These are phyloP conservation scores for Persicaria tinctoria DNA, from an alignment of 148 eudicot species.

Conservation along the genomic window DNA sequence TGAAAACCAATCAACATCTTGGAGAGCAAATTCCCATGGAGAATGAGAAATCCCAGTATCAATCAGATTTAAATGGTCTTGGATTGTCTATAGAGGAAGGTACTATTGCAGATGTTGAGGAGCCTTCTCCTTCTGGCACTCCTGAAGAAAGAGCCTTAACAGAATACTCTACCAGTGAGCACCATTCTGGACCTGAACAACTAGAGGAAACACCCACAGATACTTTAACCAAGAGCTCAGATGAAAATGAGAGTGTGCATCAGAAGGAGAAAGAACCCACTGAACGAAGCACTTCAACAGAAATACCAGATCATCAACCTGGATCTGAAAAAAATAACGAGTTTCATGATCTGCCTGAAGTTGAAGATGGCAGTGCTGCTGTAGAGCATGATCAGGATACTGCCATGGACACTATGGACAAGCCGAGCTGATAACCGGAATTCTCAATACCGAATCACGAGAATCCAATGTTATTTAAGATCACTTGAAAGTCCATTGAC, in stretches of 20 bases:
- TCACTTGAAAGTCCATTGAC: not conserved
- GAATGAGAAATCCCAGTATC: constrained; percentile 9
- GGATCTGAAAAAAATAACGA: no score
- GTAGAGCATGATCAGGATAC: not conserved
- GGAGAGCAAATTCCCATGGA: not conserved
- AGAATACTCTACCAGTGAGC: not conserved
- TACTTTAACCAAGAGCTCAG: not conserved
- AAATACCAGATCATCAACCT: not conserved
- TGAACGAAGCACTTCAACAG: not conserved
- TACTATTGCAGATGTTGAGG: not conserved
- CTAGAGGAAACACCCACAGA: not conserved
- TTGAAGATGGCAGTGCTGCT: not conserved
- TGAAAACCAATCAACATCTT: constrained; percentile 7
- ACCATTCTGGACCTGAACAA: not conserved
- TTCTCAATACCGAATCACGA: not conserved
- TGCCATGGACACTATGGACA: not conserved
- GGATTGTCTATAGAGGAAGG: constrained; percentile 15
- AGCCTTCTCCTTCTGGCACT: constrained; percentile 9
- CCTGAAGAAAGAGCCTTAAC: constrained; percentile 12
- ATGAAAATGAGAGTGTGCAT: constrained; percentile 13
- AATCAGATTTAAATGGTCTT: constrained; percentile 15
- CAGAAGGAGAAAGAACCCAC: constrained; percentile 6
- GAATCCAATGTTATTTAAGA: not conserved
- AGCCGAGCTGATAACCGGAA: not conserved
- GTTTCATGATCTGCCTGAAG: no score